Base-by-base conservation (phyloP, 2,329 filamentous ascomycete species). In the Fusarium metavorans region DNA sequence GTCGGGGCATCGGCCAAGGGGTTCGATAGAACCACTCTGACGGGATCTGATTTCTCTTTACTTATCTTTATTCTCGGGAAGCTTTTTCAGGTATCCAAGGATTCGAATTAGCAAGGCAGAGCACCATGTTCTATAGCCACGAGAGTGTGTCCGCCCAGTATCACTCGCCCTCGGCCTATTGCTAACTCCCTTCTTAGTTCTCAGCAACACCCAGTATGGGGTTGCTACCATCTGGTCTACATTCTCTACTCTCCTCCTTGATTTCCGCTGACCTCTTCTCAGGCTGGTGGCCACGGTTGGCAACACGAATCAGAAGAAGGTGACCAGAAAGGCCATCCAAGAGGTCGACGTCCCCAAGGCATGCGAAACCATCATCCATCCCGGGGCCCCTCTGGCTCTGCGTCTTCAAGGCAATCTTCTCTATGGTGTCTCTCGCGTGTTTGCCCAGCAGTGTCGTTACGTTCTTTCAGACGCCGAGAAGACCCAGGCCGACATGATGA, bases 231-330 rank as follows among this genome's bases (percentile, higher is more conserved):
- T 99, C 70, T 99, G 97, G 96, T 97, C 87, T 79, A 89, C 79
- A 27, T 27, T 18, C 7, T 9, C 34, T 6, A 2, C 23, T 2
- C 10, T 11, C 2, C 8, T 41, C 10, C 9, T 16, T 35, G 6
- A 16, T 4, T 20, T 2, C 45, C 3, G 71, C 64, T 70, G 14
- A 69, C 39, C 30, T 41, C 13, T 18, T 45, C 35, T 45, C 72
- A 98, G 96, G 96, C 91, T 98, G 48, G 92, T 98, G 48, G 97
- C 97, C 48, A 99, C 96, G 0, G 89, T 97, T 2, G 95, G 95
- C 20, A 94, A 91, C 74, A 93, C 92, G 1, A 89, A 85, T 62
- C 87, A 92, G 41, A 93, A 91, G 77, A 95, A 92, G 78, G 87
- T 99, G 77, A 94, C 92, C 9, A 91, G 93, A 58, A 98, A 97